Conservation (phyloP, 805 yeast species). For the Yamadazyma insecticola region DNA sequence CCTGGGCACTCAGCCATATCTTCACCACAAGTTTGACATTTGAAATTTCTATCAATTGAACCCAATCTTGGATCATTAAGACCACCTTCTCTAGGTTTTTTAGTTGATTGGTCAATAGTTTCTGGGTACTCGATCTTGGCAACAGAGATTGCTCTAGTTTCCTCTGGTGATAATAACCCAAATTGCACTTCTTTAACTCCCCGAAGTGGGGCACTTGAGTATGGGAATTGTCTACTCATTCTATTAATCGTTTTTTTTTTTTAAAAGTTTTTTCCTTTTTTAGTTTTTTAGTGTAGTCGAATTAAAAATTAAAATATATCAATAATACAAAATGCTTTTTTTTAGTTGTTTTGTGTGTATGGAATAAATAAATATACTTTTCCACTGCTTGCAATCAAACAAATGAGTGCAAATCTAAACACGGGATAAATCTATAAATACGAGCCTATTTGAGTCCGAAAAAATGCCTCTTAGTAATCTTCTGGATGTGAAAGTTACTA, state of each 20-base stretch:
- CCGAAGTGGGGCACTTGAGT: constrained; percentile 97
- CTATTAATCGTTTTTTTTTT: constrained; percentile 7
- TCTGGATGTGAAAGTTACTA: too few relatives aligned
- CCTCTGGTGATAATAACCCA: constrained; percentile 97
- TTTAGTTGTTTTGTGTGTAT: too few relatives aligned
- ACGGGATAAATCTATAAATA: too few relatives aligned
- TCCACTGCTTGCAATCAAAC: constrained; percentile 21
- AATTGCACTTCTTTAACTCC: constrained; percentile 98
- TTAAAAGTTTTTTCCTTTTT: constrained; percentile 3
- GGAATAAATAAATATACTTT: constrained; percentile 2
- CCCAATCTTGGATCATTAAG: constrained; percentile 96
- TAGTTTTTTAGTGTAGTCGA: constrained; percentile 3
- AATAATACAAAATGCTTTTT: too few relatives aligned
- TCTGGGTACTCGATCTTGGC: constrained; percentile 98
- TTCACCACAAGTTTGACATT: constrained; percentile 99
- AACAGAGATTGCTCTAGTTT: constrained; percentile 90
- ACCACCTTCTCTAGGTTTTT: constrained; percentile 95
- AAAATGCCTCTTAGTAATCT: too few relatives aligned
- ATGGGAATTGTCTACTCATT: constrained; percentile 63
- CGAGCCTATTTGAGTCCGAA: too few relatives aligned
- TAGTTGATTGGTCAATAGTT: constrained; percentile 97
- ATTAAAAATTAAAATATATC: too few relatives aligned
- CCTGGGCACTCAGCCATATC: constrained; percentile 99
- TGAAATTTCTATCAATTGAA: constrained; percentile 92
- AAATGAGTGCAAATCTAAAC: constrained; percentile 36